phyloP scores from a whole-genome alignment of 2,329 filamentous ascomycete genomes.

The Cercospora sesami region DNA sequence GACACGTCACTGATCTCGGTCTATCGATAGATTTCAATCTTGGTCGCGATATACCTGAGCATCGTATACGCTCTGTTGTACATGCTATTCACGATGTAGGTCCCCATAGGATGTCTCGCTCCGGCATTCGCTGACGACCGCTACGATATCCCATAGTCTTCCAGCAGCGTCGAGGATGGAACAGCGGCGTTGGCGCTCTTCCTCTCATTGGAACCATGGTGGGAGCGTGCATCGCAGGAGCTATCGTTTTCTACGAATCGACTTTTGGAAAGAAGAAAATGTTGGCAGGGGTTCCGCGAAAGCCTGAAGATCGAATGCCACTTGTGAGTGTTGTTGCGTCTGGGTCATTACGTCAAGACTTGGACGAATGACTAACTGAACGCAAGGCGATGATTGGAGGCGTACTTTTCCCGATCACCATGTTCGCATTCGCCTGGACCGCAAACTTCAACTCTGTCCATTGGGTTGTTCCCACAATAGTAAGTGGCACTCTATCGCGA shows the following conservation, averaged over 20 bases:
- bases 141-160: conserved; percentile 52
- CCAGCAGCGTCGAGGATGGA: conserved; percentile 56
- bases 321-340: conserved; percentile 9
- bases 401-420: conserved; percentile 35
- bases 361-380: not conserved
- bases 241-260: conserved; percentile 47
- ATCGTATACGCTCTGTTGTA: conserved; percentile 57
- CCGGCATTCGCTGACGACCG: not conserved
- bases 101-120: conserved; percentile 51
- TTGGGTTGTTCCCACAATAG: conserved; percentile 49
- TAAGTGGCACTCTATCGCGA: not conserved
- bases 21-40: conserved; percentile 46
- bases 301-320: conserved; percentile 46
- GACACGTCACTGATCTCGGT: not conserved
- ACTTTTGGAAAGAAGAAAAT: conserved; percentile 43
- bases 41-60: conserved; percentile 55
- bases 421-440: conserved; percentile 40
- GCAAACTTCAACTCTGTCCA: conserved; percentile 45
- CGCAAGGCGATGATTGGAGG: conserved; percentile 37
- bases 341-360: not conserved
- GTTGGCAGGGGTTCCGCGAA: conserved; percentile 36
- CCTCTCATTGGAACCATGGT: conserved; percentile 54
- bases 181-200: conserved; percentile 54
- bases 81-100: conserved; percentile 63
- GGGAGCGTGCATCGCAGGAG: conserved; percentile 50